Percentiles rank a stretch among this genome's conserved stretches.
phyloP scores from a whole-genome alignment of 2,329 filamentous ascomycete genomes.

The Malbranchea zuffiana region DNA sequence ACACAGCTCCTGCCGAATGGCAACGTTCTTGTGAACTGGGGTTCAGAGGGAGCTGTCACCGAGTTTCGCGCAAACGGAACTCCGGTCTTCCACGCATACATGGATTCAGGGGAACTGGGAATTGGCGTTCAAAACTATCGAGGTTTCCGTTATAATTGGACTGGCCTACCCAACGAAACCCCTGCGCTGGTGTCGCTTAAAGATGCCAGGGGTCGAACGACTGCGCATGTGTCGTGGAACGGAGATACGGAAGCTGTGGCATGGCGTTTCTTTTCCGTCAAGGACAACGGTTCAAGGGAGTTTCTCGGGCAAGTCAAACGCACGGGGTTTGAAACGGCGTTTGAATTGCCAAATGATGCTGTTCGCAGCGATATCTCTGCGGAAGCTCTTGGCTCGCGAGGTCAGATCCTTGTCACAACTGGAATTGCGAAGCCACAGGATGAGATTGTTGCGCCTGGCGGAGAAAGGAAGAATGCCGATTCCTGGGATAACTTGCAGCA shows the following conservation, averaged over 20 bases:
- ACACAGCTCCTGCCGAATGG: constrained; percentile 45
- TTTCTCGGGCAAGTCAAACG: constrained; percentile 22
- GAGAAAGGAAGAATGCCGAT: no score
- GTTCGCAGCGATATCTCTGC: constrained; percentile 31
- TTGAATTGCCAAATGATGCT: constrained; percentile 15
- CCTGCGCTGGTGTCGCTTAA: constrained; percentile 30
- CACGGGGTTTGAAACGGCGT: constrained; percentile 24
- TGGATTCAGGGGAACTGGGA: constrained; percentile 24
- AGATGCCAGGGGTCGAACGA: constrained; percentile 23
- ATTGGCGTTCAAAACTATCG: constrained; percentile 30
- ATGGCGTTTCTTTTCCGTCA: constrained; percentile 42
- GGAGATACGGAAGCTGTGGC: constrained; percentile 38
- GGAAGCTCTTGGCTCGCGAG: constrained; percentile 25
- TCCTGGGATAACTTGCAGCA: no score
- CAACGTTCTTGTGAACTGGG: constrained; percentile 49
- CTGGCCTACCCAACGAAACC: constrained; percentile 26
- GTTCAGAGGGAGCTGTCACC: constrained; percentile 40
- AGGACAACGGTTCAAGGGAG: constrained; percentile 19
- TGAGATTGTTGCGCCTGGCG: constrained; percentile 16
- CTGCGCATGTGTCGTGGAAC: constrained; percentile 47
- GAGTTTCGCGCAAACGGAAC: constrained; percentile 30
- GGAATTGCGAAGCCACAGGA: constrained; percentile 16
- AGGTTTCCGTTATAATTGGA: constrained; percentile 32
- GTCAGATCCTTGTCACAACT: constrained; percentile 21
- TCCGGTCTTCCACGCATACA: constrained; percentile 30